phyloP scores from a whole-genome alignment of 192 early-diverging fungal genomes.

The Coemansia sp. region DNA sequence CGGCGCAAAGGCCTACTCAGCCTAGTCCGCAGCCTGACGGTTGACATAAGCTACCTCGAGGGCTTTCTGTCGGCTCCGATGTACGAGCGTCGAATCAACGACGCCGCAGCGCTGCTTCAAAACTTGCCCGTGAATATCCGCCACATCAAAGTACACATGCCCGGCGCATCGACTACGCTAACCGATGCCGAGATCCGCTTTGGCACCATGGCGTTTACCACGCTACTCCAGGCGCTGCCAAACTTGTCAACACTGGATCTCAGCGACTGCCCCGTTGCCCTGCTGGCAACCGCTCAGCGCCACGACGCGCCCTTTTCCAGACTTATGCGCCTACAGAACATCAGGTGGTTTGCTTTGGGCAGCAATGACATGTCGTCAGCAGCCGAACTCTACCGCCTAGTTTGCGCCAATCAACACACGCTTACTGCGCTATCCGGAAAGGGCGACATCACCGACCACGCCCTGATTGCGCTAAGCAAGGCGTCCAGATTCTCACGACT shows the following conservation, averaged over 20 bases:
- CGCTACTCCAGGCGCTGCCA: conserved; percentile 29
- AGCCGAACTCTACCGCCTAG: conserved; percentile 20
- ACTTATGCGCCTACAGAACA: conserved; percentile 19
- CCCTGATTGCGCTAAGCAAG: conserved; percentile 26
- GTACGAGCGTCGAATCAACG: conserved; percentile 43
- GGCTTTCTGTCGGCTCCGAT: conserved; percentile 40
- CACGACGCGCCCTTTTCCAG: conserved; percentile 2
- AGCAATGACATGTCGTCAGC: conserved; percentile 52
- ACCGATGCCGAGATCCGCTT: conserved; percentile 36
- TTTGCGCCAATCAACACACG: conserved; percentile 24
- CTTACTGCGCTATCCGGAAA: conserved; percentile 27
- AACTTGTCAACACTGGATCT: conserved; percentile 34
- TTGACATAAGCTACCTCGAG: conserved; percentile 45
- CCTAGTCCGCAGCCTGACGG: conserved; percentile 32
- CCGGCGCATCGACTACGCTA: conserved; percentile 21
- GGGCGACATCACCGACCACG: conserved; percentile 34
- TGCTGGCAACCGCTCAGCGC: conserved; percentile 12
- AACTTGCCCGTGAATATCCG: conserved; percentile 20
- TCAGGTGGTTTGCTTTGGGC: conserved; percentile 46
- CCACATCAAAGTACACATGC: conserved; percentile 38
- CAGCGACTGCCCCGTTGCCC: conserved; percentile 37
- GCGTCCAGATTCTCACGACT: conserved; percentile 29
- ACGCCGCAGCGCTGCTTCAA: conserved; percentile 18
- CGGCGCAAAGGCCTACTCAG: conserved; percentile 35
- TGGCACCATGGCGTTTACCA: conserved; percentile 28